Conservation (phyloP, 2,329 filamentous ascomycete species). For the Talaromyces funiculosus region DNA sequence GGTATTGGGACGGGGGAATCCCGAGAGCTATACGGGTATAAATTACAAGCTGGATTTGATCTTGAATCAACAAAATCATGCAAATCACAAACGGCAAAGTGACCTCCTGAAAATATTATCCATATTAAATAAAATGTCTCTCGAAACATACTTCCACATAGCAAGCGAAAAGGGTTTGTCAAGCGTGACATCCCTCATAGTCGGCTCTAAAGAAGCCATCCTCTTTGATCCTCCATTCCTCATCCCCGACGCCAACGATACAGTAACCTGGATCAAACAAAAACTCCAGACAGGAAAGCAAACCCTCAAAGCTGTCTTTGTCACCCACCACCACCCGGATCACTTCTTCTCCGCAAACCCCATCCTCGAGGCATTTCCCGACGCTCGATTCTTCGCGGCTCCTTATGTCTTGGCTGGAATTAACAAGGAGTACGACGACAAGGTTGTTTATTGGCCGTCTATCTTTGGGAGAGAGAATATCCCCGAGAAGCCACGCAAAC, state of each 20-base stretch:
- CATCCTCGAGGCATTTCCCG: background rate
- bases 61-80: too few relatives aligned
- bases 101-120: background rate
- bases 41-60: background rate
- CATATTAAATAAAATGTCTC: background rate
- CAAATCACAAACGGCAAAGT: background rate
- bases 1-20: too few relatives aligned
- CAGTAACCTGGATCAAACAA: constrained; percentile 24
- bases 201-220: constrained; percentile 17
- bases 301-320: constrained; percentile 27
- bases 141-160: background rate
- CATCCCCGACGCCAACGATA: constrained; percentile 24
- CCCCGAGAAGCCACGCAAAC: constrained; percentile 22
- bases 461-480: constrained; percentile 19
- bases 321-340: constrained; percentile 33
- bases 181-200: constrained; percentile 18
- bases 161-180: background rate
- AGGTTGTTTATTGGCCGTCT: background rate
- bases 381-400: background rate
- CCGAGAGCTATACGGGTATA: background rate
- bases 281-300: constrained; percentile 16
- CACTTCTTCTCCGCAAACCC: constrained; percentile 29
- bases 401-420: background rate
- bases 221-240: constrained; percentile 31
- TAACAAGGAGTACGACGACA: background rate